These are phyloP conservation scores for Schizosaccharomyces versatilis DNA, from an alignment of 1,139 yeast genomes.

Conservation along the genomic window DNA sequence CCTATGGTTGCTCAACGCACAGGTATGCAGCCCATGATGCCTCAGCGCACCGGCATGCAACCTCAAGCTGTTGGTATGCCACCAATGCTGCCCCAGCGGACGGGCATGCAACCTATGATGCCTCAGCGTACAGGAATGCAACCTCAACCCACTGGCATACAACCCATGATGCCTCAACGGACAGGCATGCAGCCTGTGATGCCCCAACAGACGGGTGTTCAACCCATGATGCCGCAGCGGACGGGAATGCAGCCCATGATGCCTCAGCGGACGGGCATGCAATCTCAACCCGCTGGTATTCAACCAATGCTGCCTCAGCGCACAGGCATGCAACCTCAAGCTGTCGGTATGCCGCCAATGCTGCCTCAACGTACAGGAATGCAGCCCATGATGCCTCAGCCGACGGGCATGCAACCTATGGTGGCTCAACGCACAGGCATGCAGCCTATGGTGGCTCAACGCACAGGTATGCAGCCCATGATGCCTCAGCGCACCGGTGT, in stretches of 20 bases:
- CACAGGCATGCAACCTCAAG: conserved; percentile 5
- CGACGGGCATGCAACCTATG: conserved; percentile 23
- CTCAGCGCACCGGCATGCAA: background rate
- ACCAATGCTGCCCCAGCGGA: background rate
- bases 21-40: background rate
- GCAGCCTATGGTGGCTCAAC: conserved; percentile 25
- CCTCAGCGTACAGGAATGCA: background rate
- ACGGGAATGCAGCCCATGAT: background rate
- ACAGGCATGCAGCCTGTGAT: conserved; percentile 14
- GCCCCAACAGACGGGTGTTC: conserved; percentile 15
- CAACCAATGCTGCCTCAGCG: conserved; percentile 11
- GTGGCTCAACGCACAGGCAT: conserved; percentile 22
- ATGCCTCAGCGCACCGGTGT: conserved; percentile 16
- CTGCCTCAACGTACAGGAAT: conserved; percentile 14
- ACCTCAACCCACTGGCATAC: background rate
- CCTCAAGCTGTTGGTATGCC: conserved; percentile 1
- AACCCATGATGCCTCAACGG: conserved; percentile 12
- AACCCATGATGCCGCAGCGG: background rate
- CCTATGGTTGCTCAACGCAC: conserved; percentile 3
- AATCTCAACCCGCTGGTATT: conserved; percentile 14
- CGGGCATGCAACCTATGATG: background rate
- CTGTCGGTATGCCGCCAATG: conserved; percentile 4
- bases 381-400: conserved; percentile 16
- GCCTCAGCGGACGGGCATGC: conserved; percentile 20
- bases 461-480: conserved; percentile 14